Evolutionary conservation across 495 filamentous ascomycete genomes (phyloP).

Genomic region (Lepidopterella palustris): DNA sequence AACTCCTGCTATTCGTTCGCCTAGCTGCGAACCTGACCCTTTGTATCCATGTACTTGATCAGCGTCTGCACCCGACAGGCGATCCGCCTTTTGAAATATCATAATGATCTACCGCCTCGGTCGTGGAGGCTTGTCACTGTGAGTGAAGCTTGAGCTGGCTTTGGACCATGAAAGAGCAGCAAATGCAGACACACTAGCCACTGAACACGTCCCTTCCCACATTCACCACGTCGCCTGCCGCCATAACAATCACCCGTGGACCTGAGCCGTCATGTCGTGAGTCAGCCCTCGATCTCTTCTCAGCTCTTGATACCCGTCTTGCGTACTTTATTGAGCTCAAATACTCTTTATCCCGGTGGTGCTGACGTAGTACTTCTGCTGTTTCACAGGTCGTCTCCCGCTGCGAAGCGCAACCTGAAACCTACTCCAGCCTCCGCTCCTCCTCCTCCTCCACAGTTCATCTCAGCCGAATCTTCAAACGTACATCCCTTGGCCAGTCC

Average conservation of each 20-base stretch:
- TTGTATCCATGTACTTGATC: conserved; percentile 31
- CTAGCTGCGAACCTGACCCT: conserved; percentile 23
- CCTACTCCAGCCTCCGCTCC: conserved; percentile 23
- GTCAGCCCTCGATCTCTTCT: conserved; percentile 17
- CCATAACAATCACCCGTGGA: background rate
- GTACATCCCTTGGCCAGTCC: conserved; percentile 12
- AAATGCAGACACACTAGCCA: conserved; percentile 5
- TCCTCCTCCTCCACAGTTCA: conserved; percentile 19
- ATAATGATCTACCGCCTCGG: conserved; percentile 29
- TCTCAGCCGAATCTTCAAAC: conserved; percentile 16
- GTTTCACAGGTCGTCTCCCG: conserved; percentile 28
- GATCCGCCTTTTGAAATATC: conserved; percentile 30
- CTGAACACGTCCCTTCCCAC: conserved; percentile 13
- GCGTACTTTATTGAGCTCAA: background rate
- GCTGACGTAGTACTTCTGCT: conserved; percentile 27
- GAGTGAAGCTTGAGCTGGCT: conserved; percentile 7
- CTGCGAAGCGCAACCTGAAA: conserved; percentile 30
- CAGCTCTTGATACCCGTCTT: background rate
- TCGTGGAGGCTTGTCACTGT: conserved; percentile 10
- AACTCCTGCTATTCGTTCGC: conserved; percentile 26
- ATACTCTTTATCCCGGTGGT: conserved; percentile 4
- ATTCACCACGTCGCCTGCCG: background rate
- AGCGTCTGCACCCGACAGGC: conserved; percentile 24
- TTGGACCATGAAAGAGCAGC: conserved; percentile 16
- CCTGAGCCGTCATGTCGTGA: conserved; percentile 28